Conservation (phyloP, 371 early-diverging fungal genomes). For the Zychaea mexicana region DNA sequence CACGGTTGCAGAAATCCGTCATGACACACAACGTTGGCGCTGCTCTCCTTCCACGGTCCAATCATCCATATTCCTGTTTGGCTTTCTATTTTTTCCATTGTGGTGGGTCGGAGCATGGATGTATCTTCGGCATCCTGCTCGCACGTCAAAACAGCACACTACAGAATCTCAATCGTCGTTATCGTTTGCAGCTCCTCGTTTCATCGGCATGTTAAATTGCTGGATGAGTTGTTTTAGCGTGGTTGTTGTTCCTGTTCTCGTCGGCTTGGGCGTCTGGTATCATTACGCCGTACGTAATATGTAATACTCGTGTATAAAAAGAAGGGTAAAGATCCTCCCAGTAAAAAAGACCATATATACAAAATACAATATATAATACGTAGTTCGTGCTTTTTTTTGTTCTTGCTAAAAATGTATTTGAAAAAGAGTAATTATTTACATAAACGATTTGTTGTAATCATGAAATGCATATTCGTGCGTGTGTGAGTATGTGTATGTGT, state of each 20-base stretch:
- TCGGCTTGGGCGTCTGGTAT: constrained; percentile 15
- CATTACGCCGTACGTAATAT: neutral
- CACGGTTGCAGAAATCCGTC: neutral
- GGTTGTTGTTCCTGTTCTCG: constrained; percentile 9
- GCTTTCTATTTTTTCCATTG: constrained; percentile 15
- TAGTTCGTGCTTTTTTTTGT: neutral
- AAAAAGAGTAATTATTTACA: constrained; percentile 5
- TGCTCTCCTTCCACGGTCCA: neutral
- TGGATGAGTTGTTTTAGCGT: constrained; percentile 17
- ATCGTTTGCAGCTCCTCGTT: constrained; percentile 2
- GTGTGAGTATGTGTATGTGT: neutral
- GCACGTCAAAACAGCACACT: neutral
- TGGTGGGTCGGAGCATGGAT: constrained; percentile 24
- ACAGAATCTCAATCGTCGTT: constrained; percentile 3
- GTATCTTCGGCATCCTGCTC: constrained; percentile 8
- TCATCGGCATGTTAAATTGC: constrained; percentile 15
- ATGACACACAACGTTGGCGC: neutral
- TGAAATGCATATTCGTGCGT: neutral
- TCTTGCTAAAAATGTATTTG: neutral
- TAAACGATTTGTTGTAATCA: constrained; percentile 4
- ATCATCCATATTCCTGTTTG: constrained; percentile 15
- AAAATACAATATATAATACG: too few species aligned
- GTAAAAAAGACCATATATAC: neutral
- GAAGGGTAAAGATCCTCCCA: neutral
- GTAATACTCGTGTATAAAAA: neutral